Evolutionary conservation across 768 basidiomycete genomes (phyloP).

Genomic region (Tylopilus intermedius): DNA sequence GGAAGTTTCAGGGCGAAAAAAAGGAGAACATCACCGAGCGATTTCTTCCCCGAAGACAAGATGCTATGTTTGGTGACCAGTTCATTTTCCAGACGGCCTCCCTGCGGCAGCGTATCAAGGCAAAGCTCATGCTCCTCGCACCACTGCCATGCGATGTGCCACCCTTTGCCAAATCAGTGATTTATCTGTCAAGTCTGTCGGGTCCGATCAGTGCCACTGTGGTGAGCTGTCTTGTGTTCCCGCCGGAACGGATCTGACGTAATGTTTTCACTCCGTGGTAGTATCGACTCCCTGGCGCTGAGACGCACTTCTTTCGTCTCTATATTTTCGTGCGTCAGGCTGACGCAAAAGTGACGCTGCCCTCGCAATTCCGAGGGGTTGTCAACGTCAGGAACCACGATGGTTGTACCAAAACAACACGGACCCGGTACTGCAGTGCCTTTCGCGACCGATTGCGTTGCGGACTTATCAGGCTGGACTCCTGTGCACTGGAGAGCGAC

Average conservation of each 20-base stretch:
- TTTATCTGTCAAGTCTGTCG: constrained; percentile 28
- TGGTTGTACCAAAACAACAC: constrained; percentile 5
- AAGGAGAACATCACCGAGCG: constrained; percentile 21
- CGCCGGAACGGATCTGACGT: not conserved
- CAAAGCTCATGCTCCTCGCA: constrained; percentile 25
- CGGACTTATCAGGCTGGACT: constrained; percentile 21
- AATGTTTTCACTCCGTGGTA: constrained; percentile 4
- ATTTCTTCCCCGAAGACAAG: constrained; percentile 28
- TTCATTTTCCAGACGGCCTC: constrained; percentile 26
- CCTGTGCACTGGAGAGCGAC: constrained; percentile 19
- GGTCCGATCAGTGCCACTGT: constrained; percentile 23
- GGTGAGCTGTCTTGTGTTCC: constrained; percentile 18
- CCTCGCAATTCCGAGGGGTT: constrained; percentile 26
- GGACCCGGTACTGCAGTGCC: constrained; percentile 17
- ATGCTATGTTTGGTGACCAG: constrained; percentile 28
- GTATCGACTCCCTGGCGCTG: constrained; percentile 24
- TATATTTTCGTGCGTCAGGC: constrained; percentile 27
- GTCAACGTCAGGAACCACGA: constrained; percentile 21
- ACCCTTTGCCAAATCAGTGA: constrained; percentile 31
- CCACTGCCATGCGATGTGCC: constrained; percentile 24
- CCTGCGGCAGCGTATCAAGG: constrained; percentile 21
- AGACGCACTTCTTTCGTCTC: constrained; percentile 29
- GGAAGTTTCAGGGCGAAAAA: constrained; percentile 17
- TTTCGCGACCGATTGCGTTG: constrained; percentile 23
- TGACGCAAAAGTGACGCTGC: constrained; percentile 27